Evolutionary conservation across 768 basidiomycete genomes (phyloP).

Genomic region (Clavulina sp.): DNA sequence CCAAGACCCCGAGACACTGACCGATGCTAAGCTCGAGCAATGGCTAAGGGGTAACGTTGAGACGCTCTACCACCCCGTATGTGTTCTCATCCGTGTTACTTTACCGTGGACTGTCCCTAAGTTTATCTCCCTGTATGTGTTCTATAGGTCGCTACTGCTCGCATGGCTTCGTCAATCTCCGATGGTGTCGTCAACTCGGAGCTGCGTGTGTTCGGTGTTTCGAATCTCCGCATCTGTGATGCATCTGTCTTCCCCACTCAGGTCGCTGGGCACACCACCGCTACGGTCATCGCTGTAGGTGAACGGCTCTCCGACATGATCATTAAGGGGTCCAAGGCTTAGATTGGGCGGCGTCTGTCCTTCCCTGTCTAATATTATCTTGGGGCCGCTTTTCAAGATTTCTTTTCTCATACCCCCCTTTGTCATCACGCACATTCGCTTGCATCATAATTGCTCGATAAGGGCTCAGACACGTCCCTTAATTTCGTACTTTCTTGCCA

Average conservation of each 20-base stretch:
- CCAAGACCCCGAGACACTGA: constrained; percentile 10
- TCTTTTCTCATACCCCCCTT: too few relatives aligned
- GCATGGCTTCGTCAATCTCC: background rate
- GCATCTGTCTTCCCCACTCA: constrained; percentile 20
- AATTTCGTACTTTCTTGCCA: too few relatives aligned
- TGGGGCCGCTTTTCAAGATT: too few relatives aligned
- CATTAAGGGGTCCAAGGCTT: too few relatives aligned
- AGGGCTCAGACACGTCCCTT: too few relatives aligned
- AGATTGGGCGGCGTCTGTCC: too few relatives aligned
- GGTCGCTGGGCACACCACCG: constrained; percentile 1
- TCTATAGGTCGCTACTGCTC: background rate
- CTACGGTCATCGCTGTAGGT: constrained; percentile 6
- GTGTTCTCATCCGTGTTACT: background rate
- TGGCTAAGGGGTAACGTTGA: constrained; percentile 4
- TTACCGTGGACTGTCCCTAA: background rate
- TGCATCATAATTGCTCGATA: too few relatives aligned
- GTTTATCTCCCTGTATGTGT: background rate
- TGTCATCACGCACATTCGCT: too few relatives aligned
- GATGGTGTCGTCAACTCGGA: constrained; percentile 26
- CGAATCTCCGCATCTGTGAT: constrained; percentile 28
- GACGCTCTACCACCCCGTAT: constrained; percentile 5
- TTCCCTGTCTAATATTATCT: too few relatives aligned
- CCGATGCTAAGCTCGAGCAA: constrained; percentile 1
- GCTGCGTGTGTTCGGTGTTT: constrained; percentile 27
- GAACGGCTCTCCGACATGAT: constrained; percentile 11